Conservation (phyloP, 1,284 basidiomycete species). For the Moesziomyces antarcticus region DNA sequence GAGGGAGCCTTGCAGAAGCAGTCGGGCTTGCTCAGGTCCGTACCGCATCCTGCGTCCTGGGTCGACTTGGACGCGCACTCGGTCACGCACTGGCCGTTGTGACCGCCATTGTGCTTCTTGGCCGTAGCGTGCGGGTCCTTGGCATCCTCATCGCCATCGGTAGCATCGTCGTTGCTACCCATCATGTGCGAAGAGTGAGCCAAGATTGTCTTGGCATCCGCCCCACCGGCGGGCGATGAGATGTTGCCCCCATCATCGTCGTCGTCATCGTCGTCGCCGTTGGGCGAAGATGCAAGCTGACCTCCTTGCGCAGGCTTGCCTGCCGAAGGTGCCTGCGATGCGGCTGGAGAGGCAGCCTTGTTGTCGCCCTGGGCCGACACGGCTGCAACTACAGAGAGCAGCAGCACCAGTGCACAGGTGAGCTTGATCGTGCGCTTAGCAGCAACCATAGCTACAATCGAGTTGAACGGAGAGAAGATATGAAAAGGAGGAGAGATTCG, state of each 20-base stretch:
- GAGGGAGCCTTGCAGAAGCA: slow-evolving; percentile 39
- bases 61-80: slow-evolving; percentile 32
- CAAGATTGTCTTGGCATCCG: slow-evolving; percentile 24
- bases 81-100: slow-evolving; percentile 34
- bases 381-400: too few species aligned
- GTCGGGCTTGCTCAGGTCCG: slow-evolving; percentile 35
- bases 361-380: too few species aligned
- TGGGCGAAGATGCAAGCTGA: too few species aligned
- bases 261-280: too few species aligned
- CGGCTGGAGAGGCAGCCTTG: too few species aligned
- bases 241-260: slow-evolving; percentile 11
- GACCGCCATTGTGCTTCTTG: neutral
- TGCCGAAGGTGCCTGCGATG: too few species aligned
- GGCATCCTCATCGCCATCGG: slow-evolving; percentile 16
- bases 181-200: slow-evolving; percentile 9
- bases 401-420: too few species aligned
- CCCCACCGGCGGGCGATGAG: slow-evolving; percentile 22
- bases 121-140: neutral
- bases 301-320: too few species aligned
- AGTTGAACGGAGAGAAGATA: too few species aligned
- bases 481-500: too few species aligned
- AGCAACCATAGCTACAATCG: too few species aligned
- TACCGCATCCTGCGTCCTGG: slow-evolving; percentile 29
- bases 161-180: slow-evolving; percentile 24
- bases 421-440: too few species aligned